Evolutionary conservation across 139 green algal species (phyloP), one percentile per base, ranked within the genome.

Genomic region (Chlorella vulgaris): DNA sequence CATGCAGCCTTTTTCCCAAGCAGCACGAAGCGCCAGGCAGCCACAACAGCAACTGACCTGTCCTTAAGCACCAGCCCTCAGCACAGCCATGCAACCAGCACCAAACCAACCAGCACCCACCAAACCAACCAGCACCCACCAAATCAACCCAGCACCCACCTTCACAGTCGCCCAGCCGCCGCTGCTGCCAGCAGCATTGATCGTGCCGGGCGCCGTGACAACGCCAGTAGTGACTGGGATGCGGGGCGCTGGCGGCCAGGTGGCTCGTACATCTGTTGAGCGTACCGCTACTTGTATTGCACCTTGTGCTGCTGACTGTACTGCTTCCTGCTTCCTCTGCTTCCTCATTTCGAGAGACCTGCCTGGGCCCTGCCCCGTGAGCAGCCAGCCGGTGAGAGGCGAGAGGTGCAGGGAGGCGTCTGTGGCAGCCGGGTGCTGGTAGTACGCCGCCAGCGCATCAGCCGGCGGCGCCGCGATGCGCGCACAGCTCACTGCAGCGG

Each of bases 341-440:
- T n/a, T n/a, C n/a, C n/a, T n/a, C n/a, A n/a, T n/a, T n/a, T n/a
- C n/a, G n/a, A n/a, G n/a, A n/a, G n/a, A n/a, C n/a, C n/a, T n/a
- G n/a, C n/a, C n/a, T n/a, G n/a, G n/a, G n/a, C n/a, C 47, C 47
- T 58, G 47, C 13, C 15, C 15, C 47, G 15, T 58, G 15, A 79
- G 36, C 50, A 53, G 19, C 51, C 40, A 60, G 58, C 74, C 61
- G n/a, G 61, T 40, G 5, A 80, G 18, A 13, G 58, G 47, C 2
- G 58, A 71, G 0, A 80, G 61, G 39, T 80, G 74, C 74, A 80
- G 74, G 39, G 29, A 47, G 38, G 74, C 74, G 31, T 80, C 74
- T 4, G 58, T 55, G 0, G 39, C 3, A 4, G 74, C 74, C 6
- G 74, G 74, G 74, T 80, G 74, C 58, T 70, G 39, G 38, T 71